Evolutionary conservation across 78 protist species (phyloP).

Genomic region (Anaeramoeba ignava): DNA sequence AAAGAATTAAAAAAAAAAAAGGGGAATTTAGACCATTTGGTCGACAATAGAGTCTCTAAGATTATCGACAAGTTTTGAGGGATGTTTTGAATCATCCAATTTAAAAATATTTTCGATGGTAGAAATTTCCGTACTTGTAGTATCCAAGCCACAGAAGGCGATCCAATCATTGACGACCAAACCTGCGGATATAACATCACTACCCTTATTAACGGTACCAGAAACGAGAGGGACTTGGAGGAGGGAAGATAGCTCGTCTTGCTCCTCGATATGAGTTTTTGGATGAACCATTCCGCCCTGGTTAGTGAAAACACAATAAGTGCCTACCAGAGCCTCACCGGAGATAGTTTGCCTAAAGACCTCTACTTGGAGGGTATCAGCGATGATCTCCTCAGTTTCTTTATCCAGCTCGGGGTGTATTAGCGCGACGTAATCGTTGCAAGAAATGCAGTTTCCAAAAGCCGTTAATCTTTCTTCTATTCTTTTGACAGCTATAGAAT

Average conservation of each 20-base stretch:
- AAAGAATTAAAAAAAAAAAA: no score
- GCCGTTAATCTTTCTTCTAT: constrained; percentile 92
- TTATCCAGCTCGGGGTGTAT: constrained; percentile 90
- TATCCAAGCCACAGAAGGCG: constrained; percentile 90
- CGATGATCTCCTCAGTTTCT: constrained; percentile 87
- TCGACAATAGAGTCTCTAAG: no score
- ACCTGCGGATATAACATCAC: constrained; percentile 79
- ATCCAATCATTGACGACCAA: constrained; percentile 84
- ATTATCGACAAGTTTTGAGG: no score
- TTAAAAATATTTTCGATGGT: constrained; percentile 51
- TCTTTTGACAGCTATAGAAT: constrained; percentile 54
- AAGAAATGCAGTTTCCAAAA: constrained; percentile 84
- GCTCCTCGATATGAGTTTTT: constrained; percentile 69
- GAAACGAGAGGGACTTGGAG: constrained; percentile 80
- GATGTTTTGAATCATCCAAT: no score
- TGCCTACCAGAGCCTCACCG: constrained; percentile 81
- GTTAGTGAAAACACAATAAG: constrained; percentile 74
- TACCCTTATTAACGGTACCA: constrained; percentile 91
- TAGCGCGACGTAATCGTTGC: constrained; percentile 95
- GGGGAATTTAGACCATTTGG: no score
- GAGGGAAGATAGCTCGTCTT: constrained; percentile 83
- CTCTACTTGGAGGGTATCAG: constrained; percentile 84
- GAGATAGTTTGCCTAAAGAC: constrained; percentile 89
- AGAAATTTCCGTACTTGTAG: constrained; percentile 89
- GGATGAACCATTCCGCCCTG: constrained; percentile 93